Evolutionary conservation across 345 rosid species (phyloP).

Genomic region (Eucalyptus decipiens): DNA sequence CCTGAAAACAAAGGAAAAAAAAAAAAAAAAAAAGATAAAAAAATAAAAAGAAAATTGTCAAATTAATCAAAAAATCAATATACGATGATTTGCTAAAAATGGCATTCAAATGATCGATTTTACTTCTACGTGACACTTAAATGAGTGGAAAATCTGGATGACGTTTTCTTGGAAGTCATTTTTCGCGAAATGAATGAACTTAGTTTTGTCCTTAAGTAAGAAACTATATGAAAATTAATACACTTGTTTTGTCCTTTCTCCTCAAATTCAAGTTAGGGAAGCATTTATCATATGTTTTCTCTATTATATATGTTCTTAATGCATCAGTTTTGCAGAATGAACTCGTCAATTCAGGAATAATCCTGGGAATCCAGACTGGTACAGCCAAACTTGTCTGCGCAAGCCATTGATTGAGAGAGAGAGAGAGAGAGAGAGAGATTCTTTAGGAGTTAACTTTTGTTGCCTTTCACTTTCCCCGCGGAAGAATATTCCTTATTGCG

Average conservation of each 20-base stretch:
- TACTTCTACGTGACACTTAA: accelerated
- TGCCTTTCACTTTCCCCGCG: not conserved
- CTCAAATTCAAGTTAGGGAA: too few relatives aligned
- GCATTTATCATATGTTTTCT: too few relatives aligned
- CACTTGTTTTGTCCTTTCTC: accelerated
- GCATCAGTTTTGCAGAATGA: not conserved
- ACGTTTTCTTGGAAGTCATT: too few relatives aligned
- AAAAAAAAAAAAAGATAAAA: too few relatives aligned
- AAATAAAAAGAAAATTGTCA: too few relatives aligned
- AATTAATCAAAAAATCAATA: too few relatives aligned
- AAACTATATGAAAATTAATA: accelerated
- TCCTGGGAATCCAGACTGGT: not conserved
- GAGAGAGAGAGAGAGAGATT: not conserved
- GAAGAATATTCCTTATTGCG: not conserved
- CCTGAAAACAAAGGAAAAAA: too few relatives aligned
- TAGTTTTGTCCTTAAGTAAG: too few relatives aligned
- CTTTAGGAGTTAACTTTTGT: not conserved
- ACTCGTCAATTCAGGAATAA: not conserved
- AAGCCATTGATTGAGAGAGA: not conserved
- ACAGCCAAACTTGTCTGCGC: not conserved
- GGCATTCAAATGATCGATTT: accelerated
- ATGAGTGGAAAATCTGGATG: too few relatives aligned
- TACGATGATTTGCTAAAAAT: too few relatives aligned
- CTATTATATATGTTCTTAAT: too few relatives aligned
- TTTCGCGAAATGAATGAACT: too few relatives aligned